phyloP scores from a whole-genome alignment of 2,329 filamentous ascomycete species.

The Cercospora nicotianae region DNA sequence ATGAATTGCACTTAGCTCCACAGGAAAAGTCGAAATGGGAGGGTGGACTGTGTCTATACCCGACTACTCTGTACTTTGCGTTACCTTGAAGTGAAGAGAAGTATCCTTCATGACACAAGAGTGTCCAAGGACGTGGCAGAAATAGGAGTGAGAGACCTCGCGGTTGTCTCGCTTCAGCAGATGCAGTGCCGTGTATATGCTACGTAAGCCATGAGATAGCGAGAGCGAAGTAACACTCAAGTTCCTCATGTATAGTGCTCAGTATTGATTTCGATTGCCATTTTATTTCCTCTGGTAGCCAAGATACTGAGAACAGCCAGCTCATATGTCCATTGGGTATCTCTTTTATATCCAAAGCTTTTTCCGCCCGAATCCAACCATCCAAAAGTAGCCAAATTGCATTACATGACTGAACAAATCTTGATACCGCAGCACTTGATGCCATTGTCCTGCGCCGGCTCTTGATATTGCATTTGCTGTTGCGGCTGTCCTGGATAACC shows the following conservation, averaged over 20 bases:
- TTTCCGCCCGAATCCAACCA: background rate
- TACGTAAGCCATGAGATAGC: background rate
- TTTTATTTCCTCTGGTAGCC: background rate
- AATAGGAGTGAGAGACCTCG: background rate
- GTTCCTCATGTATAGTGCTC: background rate
- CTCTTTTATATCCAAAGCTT: background rate
- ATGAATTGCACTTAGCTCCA: background rate
- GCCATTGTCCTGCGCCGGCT: constrained; percentile 31
- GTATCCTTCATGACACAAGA: background rate
- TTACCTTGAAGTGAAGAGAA: background rate
- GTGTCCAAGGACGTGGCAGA: background rate
- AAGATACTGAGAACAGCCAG: background rate
- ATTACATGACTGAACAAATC: constrained; percentile 40
- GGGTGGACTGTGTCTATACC: background rate
- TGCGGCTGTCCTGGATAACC: constrained; percentile 41
- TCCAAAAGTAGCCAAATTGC: background rate
- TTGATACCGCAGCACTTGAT: constrained; percentile 39
- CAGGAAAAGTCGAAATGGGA: background rate
- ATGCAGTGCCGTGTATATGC: background rate
- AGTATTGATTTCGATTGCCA: background rate
- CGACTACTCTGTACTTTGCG: background rate
- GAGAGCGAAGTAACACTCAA: background rate
- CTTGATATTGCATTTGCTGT: constrained; percentile 42
- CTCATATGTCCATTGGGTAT: background rate
- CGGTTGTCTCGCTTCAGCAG: background rate